Percentiles rank a stretch among this genome's conserved stretches.
phyloP scores from a whole-genome alignment of 805 yeast genomes.

The Candida ovalis region DNA sequence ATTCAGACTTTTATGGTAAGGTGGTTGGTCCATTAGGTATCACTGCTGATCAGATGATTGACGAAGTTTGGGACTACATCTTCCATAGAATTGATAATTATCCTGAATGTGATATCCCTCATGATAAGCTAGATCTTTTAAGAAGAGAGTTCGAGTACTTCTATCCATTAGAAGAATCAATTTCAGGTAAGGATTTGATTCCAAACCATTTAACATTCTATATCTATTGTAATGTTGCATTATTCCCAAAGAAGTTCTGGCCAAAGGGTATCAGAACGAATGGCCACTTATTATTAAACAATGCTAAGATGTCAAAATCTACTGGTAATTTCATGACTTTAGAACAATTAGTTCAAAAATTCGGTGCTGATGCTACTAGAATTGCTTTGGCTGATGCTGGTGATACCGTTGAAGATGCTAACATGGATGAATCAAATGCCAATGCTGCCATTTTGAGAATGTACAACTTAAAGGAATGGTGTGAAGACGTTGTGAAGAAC shows the following conservation, averaged over 20 bases:
- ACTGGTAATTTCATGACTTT: constrained; percentile 96
- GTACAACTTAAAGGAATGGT: constrained; percentile 92
- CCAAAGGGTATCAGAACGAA: constrained; percentile 92
- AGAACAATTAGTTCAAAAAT: constrained; percentile 77
- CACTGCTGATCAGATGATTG: constrained; percentile 81
- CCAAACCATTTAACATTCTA: constrained; percentile 97
- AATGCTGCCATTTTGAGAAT: constrained; percentile 96
- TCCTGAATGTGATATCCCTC: constrained; percentile 55
- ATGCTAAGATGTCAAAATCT: constrained; percentile 96
- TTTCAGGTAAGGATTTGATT: constrained; percentile 95
- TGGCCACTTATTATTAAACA: constrained; percentile 92
- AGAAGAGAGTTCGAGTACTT: constrained; percentile 96
- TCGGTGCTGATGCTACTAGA: constrained; percentile 97
- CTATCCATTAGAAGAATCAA: constrained; percentile 88
- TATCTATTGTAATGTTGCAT: constrained; percentile 87
- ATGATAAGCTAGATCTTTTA: constrained; percentile 61
- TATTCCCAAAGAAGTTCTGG: constrained; percentile 90
- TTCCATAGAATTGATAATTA: constrained; percentile 64
- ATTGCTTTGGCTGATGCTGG: constrained; percentile 99
- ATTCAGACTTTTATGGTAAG: constrained; percentile 80
- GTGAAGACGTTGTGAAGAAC: constrained; percentile 66
- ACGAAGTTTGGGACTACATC: constrained; percentile 88
- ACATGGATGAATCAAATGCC: constrained; percentile 93
- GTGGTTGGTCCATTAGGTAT: constrained; percentile 70
- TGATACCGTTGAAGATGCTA: constrained; percentile 95